Base-by-base conservation (phyloP, 768 basidiomycete species). In the Rubroboletus satanas region DNA sequence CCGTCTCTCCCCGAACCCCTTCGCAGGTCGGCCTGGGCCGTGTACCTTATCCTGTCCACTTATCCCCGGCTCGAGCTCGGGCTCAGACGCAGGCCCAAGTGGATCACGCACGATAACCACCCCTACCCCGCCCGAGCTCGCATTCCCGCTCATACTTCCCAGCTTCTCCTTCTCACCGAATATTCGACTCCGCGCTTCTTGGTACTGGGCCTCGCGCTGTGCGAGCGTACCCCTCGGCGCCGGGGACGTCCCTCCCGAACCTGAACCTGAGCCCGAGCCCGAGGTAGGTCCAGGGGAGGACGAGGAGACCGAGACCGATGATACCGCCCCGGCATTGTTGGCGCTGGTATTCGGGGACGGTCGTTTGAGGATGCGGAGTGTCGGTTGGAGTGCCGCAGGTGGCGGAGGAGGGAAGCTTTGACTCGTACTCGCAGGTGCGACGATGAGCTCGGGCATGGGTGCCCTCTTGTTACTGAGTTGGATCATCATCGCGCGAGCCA, bases 291-390 rank as follows among this genome's bases (percentile, higher is more conserved):
- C 52, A 2, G 61, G 50, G 7, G 62, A 39, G 14, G 71, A 41
- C 7, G 63, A 43, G 35, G 69, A 41, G 8, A 60, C 44, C 0
- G 66, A 58, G 18, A 5, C 23, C 12, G 41, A 52, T 18, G 46
- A 45, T 4, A 6, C 12, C 4, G 21, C 32, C 39, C 48, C 41
- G 11, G 7, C n/a, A 5, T 46, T 14, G 9, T 10, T 29, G 7
- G 8, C 8, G 7, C 11, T 36, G 7, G 51, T 7, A 23, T 44
- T 55, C 9, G 66, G 65, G 4, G 81, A 73, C 1, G 85, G 84
- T 7, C 88, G 84, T 67, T 89, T 91, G 14, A 91, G 78, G 52
- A 90, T 90, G 37, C 83, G 83, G 62, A 90, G 75, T 9, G 79
- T 68, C 9, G 84, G 80, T 48, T 85, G 83, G 57, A 90, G 75